phyloP scores from a whole-genome alignment of 345 rosid genomes.

The Abelmoschus esculentus region DNA sequence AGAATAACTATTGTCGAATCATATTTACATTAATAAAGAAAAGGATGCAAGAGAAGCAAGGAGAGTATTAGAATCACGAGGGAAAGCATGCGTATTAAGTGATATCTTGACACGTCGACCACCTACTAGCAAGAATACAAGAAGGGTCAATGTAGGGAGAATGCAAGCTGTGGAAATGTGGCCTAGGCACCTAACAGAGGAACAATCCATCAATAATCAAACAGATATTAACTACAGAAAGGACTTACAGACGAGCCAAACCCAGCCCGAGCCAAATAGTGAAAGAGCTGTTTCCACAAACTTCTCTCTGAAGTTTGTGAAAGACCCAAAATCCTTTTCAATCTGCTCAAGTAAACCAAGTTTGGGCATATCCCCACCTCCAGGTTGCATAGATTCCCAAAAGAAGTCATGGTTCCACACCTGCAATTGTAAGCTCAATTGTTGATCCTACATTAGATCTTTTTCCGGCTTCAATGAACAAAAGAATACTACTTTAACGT shows the following conservation, averaged over 20 bases:
- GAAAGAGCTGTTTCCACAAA: slow-evolving; percentile 62
- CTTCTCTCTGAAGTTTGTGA: slow-evolving; percentile 65
- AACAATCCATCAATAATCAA: background rate
- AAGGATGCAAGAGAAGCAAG: background rate
- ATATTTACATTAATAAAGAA: too few species aligned
- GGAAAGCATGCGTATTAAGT: background rate
- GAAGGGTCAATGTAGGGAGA: background rate
- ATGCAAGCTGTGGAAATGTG: background rate
- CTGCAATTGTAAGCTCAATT: slow-evolving; percentile 24
- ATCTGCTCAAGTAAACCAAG: slow-evolving; percentile 83
- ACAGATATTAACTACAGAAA: background rate
- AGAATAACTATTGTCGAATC: background rate
- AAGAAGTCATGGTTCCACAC: slow-evolving; percentile 95
- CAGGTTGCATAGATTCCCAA: slow-evolving; percentile 99
- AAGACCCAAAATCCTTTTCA: slow-evolving; percentile 89
- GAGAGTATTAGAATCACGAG: background rate
- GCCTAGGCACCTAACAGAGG: background rate
- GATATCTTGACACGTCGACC: background rate
- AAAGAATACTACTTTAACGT: slow-evolving; percentile 2
- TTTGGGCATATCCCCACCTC: slow-evolving; percentile 68
- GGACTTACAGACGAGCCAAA: slow-evolving; percentile 87
- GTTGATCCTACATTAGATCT: background rate
- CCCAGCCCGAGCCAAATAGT: slow-evolving; percentile 84
- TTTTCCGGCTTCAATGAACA: background rate
- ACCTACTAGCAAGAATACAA: background rate